Base-by-base conservation (phyloP, 805 yeast genomes). In the Candida corydali region DNA sequence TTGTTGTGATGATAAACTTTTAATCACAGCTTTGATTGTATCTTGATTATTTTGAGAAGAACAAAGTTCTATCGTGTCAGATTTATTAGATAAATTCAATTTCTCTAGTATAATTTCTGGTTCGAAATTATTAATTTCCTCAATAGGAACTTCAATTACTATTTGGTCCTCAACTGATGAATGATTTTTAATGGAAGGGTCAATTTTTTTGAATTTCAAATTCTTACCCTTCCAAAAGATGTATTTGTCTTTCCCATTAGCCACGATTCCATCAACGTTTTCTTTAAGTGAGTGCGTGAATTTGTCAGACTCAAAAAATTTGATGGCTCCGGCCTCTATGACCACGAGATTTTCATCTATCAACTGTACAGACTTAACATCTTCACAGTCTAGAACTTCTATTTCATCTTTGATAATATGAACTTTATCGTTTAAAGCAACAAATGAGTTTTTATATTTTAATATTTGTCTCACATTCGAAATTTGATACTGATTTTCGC, bases 1-100 rank as follows among this genome's bases (percentile, higher is more conserved):
- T 42, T 39, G 5, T 27, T 49, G 27, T 14, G 29, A 26, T 16
- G 43, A 5, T 43, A 50, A 76, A 56, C 28, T 57, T 66, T 76
- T 49, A 19, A 65, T 44, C 8, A 55, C 42, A 17, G 49, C 54
- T 42, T 58, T 63, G 37, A 66, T 62, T 31, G 39, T 57, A 14
- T 35, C 45, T 38, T 57, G 63, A 29, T 63, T 51, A 34, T 55
- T 49, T 42, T 54, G 63, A 29, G 54, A 23, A 8, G 54, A 42
- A 39, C 69, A 60, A 26, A 63, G 38, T 15, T 43, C 40, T 11
- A 60, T 20, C 7, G 59, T 45, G 18, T 46, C 34, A n/a, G 41
- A 26, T 17, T 26, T 17, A 15, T 45, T 43, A 17, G 43, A 32
- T 15, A 26, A 40, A 20, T 29, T 17, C 30, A 60, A 50, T 34